phyloP scores from a whole-genome alignment of 2,329 filamentous ascomycete genomes.

The Exophiala viscosa region DNA sequence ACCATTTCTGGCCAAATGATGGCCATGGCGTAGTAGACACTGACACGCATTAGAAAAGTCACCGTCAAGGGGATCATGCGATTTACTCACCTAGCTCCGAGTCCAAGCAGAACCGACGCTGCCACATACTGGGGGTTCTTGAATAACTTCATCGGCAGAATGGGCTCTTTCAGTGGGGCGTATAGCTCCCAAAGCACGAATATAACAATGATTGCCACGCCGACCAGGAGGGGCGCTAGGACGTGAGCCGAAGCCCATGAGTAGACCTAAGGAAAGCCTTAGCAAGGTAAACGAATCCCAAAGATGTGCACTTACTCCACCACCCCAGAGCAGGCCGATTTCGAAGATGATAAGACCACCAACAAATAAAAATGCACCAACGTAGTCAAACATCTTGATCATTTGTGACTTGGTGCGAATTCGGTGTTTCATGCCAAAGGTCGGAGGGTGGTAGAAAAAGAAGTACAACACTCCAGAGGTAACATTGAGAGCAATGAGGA shows the following conservation, averaged over 20 bases:
- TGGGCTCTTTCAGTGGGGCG: constrained; percentile 1
- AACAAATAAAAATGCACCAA: too few relatives aligned
- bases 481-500: too few relatives aligned
- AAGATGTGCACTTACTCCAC: too few relatives aligned
- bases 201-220: constrained; percentile 17
- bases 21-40: constrained; percentile 46
- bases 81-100: constrained; percentile 36
- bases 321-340: too few relatives aligned
- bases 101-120: constrained; percentile 35
- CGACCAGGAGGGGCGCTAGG: constrained; percentile 30
- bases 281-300: too few relatives aligned
- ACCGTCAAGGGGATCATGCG: constrained; percentile 32
- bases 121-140: constrained; percentile 31
- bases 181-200: constrained; percentile 30
- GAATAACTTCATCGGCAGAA: constrained; percentile 9
- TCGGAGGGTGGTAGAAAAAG: too few relatives aligned
- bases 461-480: too few relatives aligned
- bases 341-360: too few relatives aligned
- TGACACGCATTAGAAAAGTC: constrained; percentile 38
- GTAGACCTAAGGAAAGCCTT: too few relatives aligned
- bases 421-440: too few relatives aligned
- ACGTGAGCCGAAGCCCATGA: constrained; percentile 26
- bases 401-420: too few relatives aligned
- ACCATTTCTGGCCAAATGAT: constrained; percentile 47
- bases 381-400: too few relatives aligned